These are phyloP conservation scores for Fusarium hostae DNA, from an alignment of 2,329 filamentous ascomycete species.

Conservation along the genomic window DNA sequence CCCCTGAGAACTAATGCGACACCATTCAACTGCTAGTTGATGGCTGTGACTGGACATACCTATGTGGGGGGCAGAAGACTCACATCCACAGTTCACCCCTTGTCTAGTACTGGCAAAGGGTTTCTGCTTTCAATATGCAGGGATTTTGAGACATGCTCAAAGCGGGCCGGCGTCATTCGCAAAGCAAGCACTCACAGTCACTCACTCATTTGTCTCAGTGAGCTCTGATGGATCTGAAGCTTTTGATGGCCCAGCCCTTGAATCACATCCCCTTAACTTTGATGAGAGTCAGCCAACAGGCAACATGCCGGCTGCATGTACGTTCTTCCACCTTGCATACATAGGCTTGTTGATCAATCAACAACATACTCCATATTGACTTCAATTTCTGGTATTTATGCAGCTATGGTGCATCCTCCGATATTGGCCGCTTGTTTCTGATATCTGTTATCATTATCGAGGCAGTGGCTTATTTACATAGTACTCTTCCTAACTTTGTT, in stretches of 20 bases:
- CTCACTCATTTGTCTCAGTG: slow-evolving; percentile 18
- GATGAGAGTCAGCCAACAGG: slow-evolving; percentile 9
- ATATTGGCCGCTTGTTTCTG: slow-evolving; percentile 14
- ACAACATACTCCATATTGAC: not conserved
- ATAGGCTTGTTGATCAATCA: slow-evolving; percentile 2
- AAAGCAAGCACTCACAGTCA: slow-evolving; percentile 25
- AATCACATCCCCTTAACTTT: slow-evolving; percentile 13
- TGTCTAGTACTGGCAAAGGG: slow-evolving; percentile 5
- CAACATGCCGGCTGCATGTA: slow-evolving; percentile 34
- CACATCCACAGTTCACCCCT: not conserved
- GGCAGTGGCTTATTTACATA: not conserved
- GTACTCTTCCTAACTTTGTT: slow-evolving; percentile 2
- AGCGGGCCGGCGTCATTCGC: slow-evolving; percentile 39
- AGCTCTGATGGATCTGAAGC: slow-evolving; percentile 29
- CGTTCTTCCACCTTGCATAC: not conserved
- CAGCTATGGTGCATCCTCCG: slow-evolving; percentile 12
- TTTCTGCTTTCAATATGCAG: slow-evolving; percentile 16
- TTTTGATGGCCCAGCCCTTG: slow-evolving; percentile 26
- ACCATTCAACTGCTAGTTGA: not conserved
- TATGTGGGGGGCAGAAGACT: not conserved
- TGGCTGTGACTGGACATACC: slow-evolving; percentile 17
- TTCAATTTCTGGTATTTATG: not conserved
- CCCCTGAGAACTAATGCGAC: slow-evolving; percentile 24
- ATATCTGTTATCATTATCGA: not conserved
- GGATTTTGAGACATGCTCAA: slow-evolving; percentile 33